Evolutionary conservation across 2,329 filamentous ascomycete genomes (phyloP), one percentile per base, ranked within the genome.

Genomic region (Zymoseptoria passerinii): DNA sequence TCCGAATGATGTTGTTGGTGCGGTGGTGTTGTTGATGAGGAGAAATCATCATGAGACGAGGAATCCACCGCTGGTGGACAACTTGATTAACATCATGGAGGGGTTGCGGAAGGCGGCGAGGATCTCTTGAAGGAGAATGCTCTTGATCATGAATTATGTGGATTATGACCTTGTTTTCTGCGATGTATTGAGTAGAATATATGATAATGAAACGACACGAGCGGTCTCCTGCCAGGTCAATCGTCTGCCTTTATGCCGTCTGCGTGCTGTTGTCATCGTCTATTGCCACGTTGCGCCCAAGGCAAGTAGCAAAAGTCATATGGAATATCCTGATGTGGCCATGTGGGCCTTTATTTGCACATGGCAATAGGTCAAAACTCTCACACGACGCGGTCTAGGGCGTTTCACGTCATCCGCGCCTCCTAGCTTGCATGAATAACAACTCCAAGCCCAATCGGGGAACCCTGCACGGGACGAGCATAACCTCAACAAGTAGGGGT

Each of bases 31-130:
- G 44, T 74, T 86, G 8, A 75, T 89, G 61, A 73, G 76, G 29
- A 71, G 74, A 48, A 84, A 85, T 63, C 69, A 83, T 79, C 61
- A 68, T 50, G 66, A 68, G 35, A 66, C 67, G 27, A 64, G 67
- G 59, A 70, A 71, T 59, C 83, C 86, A 10, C 81, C 85, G 0
- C 77, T 90, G 50, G 84, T 88, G 1, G 85, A 87, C 64, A 89
- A 88, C 61, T 69, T 89, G 52, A 80, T 84, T 51, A 78, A 83
- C 51, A 72, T 89, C 63, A 80, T 89, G 65, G 80, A 80, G 61
- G 83, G 85, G 62, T 70, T 88, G 55, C 54, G 69, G 28, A 71
- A 70, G 53, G 69, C 67, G 10, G 65, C 67, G 13, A 63, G 65
- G 63, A 71, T 67, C n/a, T 68, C 61, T 67, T 23, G 48, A 19